Evolutionary conservation across 257 asterid species (phyloP), one percentile per base, ranked within the genome.

Genomic region (Ilex asprella): DNA sequence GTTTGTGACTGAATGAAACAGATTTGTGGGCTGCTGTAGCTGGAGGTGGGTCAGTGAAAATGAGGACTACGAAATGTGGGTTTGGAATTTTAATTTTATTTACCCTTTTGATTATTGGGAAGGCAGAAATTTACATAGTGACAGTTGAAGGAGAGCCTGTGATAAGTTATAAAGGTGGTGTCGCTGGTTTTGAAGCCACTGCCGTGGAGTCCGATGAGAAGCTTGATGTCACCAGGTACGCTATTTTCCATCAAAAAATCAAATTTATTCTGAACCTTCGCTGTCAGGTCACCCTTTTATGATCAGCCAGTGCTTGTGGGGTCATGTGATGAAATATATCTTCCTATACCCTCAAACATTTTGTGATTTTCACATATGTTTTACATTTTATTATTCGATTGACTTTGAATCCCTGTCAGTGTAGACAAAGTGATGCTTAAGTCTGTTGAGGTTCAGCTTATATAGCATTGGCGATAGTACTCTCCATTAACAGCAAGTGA

Each of bases 141-240:
- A 89, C 81, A 7, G 55, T 93, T 63, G 99, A 93, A 76, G 99
- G 96, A 49, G 99, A 93, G 76, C 97, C 99, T 29, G 96, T 93
- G 55, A 72, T 87, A 70, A 89, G 95, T 76, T 93, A 93, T 63
- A 75, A 57, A 67, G 99, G 99, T 16, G 99, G 94, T 47, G 77
- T 85, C 64, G 57, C 64, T 70, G 99, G 99, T 43, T 93, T 84
- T 65, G 99, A 89, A 75, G 97, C 96, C 56, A 93, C 97, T 72
- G 97, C 99, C 27, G 82, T 79, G 2, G 99, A 93, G 59, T 78
- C 86, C 49, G 96, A 85, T 67, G 90, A 82, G 76, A 77, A 82
- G 76, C 70, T 89, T 68, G 96, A 93, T 66, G 84, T 82, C 61
- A 70, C 90, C 55, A 93, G 99, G 98, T 88, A 81, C 53, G 44